Evolutionary conservation across 192 early-diverging fungal species (phyloP).

Genomic region (Mortierella hygrophila): DNA sequence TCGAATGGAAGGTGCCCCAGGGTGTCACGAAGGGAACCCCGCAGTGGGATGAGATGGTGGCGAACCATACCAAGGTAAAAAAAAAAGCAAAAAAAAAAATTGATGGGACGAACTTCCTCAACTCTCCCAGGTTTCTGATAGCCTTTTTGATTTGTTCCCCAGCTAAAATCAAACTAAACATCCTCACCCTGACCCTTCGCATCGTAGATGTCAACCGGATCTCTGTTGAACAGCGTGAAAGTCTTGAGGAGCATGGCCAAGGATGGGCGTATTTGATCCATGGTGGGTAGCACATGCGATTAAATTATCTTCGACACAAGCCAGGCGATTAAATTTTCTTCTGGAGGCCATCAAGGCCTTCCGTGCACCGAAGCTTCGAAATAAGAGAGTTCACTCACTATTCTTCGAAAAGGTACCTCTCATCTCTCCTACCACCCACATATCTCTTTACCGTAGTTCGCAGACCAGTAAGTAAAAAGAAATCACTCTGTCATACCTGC

Average conservation of each 20-base stretch:
- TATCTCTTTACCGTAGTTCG: too few species aligned
- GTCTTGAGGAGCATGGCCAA: conserved; percentile 5
- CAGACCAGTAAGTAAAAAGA: too few species aligned
- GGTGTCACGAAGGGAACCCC: conserved; percentile 10
- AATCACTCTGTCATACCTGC: too few species aligned
- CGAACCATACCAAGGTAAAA: conserved; percentile 3
- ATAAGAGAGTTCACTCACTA: too few species aligned
- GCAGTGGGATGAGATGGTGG: conserved; percentile 6
- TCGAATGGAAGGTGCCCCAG: conserved; percentile 7
- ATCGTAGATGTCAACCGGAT: conserved; percentile 9
- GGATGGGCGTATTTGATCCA: neutral
- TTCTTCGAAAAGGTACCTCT: too few species aligned
- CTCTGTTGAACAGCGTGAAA: neutral
- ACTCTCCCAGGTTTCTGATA: neutral
- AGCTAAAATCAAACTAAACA: neutral
- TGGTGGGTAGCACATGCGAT: too few species aligned
- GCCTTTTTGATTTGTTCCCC: neutral
- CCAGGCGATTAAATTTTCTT: too few species aligned
- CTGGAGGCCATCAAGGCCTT: too few species aligned
- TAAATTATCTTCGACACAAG: too few species aligned
- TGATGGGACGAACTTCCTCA: neutral
- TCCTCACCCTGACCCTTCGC: neutral
- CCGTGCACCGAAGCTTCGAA: too few species aligned
- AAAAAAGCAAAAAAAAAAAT: neutral
- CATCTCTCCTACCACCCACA: too few species aligned